These are phyloP conservation scores for Lippia alba DNA, from an alignment of 305 asterid species.

Conservation along the genomic window DNA sequence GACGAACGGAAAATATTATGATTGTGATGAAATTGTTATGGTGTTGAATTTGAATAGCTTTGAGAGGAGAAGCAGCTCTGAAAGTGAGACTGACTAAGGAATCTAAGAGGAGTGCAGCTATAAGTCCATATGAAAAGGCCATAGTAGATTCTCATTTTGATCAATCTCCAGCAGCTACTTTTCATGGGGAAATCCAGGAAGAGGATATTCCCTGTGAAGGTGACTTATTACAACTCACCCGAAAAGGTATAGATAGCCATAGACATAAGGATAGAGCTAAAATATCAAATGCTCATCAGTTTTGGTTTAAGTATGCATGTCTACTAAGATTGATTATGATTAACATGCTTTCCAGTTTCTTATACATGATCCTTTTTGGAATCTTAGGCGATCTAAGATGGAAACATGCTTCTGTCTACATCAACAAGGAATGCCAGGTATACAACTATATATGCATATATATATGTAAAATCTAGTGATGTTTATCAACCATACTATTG, in stretches of 20 bases:
- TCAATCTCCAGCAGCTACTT: conserved; percentile 28
- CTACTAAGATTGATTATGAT: neutral
- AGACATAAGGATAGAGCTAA: neutral
- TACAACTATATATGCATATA: neutral
- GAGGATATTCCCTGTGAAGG: conserved; percentile 67
- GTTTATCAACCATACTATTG: neutral
- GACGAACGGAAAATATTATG: neutral
- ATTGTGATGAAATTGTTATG: conserved; percentile 16
- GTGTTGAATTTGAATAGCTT: conserved; percentile 45
- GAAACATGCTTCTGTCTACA: conserved; percentile 70
- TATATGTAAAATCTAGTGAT: neutral
- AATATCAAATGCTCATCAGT: neutral
- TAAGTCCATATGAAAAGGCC: conserved; percentile 74
- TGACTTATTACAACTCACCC: conserved; percentile 71
- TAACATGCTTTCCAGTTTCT: neutral
- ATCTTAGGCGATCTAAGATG: conserved; percentile 66
- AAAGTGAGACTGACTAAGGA: conserved; percentile 78
- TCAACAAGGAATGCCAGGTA: conserved; percentile 73
- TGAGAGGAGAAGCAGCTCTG: conserved; percentile 84
- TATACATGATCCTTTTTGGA: neutral
- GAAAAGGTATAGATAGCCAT: conserved; percentile 56
- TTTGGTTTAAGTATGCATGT: neutral
- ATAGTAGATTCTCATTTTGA: conserved; percentile 45
- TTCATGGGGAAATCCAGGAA: conserved; percentile 46
- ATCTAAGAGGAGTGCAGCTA: conserved; percentile 75